Evolutionary conservation across 2,329 filamentous ascomycete genomes (phyloP), one percentile per base, ranked within the genome.

Genomic region (Paraphoma chrysanthemicola): DNA sequence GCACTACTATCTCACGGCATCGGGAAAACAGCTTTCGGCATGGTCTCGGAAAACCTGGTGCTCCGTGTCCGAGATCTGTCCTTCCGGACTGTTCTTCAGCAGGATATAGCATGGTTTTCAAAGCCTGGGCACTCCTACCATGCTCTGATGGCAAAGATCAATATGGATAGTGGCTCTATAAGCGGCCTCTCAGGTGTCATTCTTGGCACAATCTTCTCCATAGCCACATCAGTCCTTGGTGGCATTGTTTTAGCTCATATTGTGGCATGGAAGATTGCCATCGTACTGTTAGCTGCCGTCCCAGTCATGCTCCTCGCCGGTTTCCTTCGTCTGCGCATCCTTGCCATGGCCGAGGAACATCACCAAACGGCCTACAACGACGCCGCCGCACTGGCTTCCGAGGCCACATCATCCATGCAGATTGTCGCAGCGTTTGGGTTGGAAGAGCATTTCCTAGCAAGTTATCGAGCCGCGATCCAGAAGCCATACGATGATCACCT

Each of bases 341-440:
- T 83, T 12, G 82, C 85, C 2, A 81, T 83, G 38, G 87, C 88
- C 46, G 86, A 90, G 59, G 82, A 85, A 53, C 83, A 84, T 12
- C 87, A 90, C 62, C 84, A 87, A 41, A 84, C 83, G 23, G 87
- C 89, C 2, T 91, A 89, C 63, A 82, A 85, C 6, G 82, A 83
- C 43, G 87, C 89, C 1, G 85, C 88, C 14, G 82, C 84, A 5
- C 83, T 91, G 49, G 88, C 88, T 1, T 86, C 87, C 6, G 89
- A 92, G 63, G 88, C 88, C 1, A 86, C 89, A 48, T 83, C 85
- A 50, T 85, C 84, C 1, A 88, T 89, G 73, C 86, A 87, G 63
- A 90, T 89, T 29, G 82, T 82, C 12, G 76, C 79, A 3, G 73
- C 78, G 1, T 75, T 81, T 10, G 77, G 78, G 6, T 67, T 79